Base-by-base conservation (phyloP, 768 basidiomycete genomes). In the Exidia glandulosa region DNA sequence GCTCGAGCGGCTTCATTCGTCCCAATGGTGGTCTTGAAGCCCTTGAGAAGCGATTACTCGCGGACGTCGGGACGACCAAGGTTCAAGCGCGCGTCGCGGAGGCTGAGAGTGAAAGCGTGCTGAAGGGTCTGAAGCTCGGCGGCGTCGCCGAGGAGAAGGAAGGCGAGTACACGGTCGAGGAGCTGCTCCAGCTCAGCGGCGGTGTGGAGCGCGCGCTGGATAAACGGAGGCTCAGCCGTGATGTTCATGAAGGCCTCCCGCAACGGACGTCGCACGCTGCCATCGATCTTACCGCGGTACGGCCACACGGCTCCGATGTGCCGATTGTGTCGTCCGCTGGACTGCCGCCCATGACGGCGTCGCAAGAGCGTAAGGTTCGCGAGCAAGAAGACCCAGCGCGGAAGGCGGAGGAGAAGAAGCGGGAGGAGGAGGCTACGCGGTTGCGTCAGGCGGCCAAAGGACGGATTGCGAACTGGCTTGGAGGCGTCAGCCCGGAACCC, bases 401-500 rank as follows among this genome's bases (percentile, higher is more conserved):
- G 12, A 70, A 68, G 32, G 63, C 60, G 27, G 63, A 23, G 30
- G 56, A 62, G 33, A 55, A 54, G 30, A 16, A 41, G 32, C 73
- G 70, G 62, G 73, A 73, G 33, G 68, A 72, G 14, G 78, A 77
- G 58, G 67, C 71, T 29, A 68, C 71, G 32, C 71, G 72, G 33
- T 62, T 81, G 25, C 67, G 74, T 52, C 70, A 73, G 57, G 75
- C 81, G 5, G 82, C 83, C 10, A 86, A 86, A 61, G 87, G 87
- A 6, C 74, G 86, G 27, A 83, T 91, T n/a, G 78, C 88, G 9
- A 87, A 84, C 7, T 91, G 88, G 88, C 65, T 91, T 61, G 88
- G 85, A 31, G 77, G 73, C 9, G 82, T 90, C 55, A 84, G 85
- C 57, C 75, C 80, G 3, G 80, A 79, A n/a, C 56, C 32, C 12